Percentiles rank a stretch among this genome's conserved stretches.
Conservation (phyloP, 1,139 yeast genomes). For the Candida smagusa region DNA sequence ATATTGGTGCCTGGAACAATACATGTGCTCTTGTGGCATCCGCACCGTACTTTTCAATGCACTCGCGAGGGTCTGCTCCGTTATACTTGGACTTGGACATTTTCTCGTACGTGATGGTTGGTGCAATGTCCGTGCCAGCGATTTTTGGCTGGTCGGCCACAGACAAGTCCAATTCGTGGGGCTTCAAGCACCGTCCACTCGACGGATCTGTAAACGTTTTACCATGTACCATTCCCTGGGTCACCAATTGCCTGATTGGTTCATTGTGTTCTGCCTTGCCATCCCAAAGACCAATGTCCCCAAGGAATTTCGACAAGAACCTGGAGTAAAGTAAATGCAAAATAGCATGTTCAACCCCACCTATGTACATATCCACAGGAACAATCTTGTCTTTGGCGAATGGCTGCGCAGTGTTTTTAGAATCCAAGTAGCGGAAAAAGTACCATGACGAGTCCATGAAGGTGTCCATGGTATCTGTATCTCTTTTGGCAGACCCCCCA, state of each 20-base stretch:
- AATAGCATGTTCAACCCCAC: constrained; percentile 97
- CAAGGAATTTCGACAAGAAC: constrained; percentile 76
- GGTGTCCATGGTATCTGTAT: constrained; percentile 98
- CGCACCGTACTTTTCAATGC: constrained; percentile 80
- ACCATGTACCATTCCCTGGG: constrained; percentile 99
- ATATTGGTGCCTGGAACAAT: constrained; percentile 88
- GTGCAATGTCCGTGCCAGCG: constrained; percentile 46
- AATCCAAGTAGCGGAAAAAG: constrained; percentile 77
- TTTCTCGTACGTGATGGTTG: constrained; percentile 69
- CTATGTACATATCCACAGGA: constrained; percentile 90
- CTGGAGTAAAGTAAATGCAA: constrained; percentile 83
- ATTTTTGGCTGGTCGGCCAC: constrained; percentile 44
- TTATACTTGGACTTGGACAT: constrained; percentile 96
- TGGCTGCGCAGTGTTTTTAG: constrained; percentile 54
- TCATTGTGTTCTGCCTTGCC: constrained; percentile 54
- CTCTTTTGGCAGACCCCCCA: constrained; percentile 71
- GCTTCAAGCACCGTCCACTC: constrained; percentile 71
- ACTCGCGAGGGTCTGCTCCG: constrained; percentile 85
- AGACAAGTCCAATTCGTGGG: constrained; percentile 59
- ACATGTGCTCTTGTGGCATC: constrained; percentile 94
- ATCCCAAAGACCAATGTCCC: constrained; percentile 54
- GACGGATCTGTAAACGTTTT: constrained; percentile 72
- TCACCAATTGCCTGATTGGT: constrained; percentile 74
- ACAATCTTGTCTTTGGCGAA: constrained; percentile 57
- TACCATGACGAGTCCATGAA: constrained; percentile 99